Evolutionary conservation across 1,139 yeast species (phyloP).

Genomic region (Magnusiomyces tetraspermus): DNA sequence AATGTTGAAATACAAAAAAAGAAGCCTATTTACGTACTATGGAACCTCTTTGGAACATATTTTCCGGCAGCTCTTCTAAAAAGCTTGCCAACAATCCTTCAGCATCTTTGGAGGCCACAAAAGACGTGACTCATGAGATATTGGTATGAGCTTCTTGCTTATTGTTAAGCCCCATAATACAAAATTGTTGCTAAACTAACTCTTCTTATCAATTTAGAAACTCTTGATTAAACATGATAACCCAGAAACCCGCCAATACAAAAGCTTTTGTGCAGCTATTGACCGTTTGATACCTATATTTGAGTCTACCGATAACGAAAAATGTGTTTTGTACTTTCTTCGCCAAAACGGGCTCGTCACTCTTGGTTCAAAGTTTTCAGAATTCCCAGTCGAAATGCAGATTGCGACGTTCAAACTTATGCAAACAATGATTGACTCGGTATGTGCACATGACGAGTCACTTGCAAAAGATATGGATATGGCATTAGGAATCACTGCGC

Average conservation of each 20-base stretch:
- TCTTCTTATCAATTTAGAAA: neutral
- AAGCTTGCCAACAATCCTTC: conserved; percentile 2
- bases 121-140: conserved; percentile 16
- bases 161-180: neutral
- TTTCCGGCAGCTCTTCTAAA: conserved; percentile 12
- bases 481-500: conserved; percentile 16
- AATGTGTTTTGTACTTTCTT: conserved; percentile 18
- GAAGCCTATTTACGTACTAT: too few species aligned
- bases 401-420: conserved; percentile 16
- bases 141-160: conserved; percentile 3
- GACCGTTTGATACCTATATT: conserved; percentile 10
- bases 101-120: conserved; percentile 17
- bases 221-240: neutral
- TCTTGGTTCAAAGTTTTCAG: conserved; percentile 16
- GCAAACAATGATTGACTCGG: conserved; percentile 16
- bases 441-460: conserved; percentile 13
- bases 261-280: conserved; percentile 1
- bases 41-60: conserved; percentile 18
- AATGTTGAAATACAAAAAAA: too few species aligned
- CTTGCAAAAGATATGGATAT: conserved; percentile 16
- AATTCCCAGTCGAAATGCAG: conserved; percentile 14
- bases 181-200: too few species aligned
- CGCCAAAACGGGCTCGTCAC: conserved; percentile 16
- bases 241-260: neutral
- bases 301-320: conserved; percentile 11